A percentile compares a stretch with the other conserved stretches of the same genome.
Conservation (phyloP, 2,329 filamentous ascomycete species). For the Hypoxylon sp. region DNA sequence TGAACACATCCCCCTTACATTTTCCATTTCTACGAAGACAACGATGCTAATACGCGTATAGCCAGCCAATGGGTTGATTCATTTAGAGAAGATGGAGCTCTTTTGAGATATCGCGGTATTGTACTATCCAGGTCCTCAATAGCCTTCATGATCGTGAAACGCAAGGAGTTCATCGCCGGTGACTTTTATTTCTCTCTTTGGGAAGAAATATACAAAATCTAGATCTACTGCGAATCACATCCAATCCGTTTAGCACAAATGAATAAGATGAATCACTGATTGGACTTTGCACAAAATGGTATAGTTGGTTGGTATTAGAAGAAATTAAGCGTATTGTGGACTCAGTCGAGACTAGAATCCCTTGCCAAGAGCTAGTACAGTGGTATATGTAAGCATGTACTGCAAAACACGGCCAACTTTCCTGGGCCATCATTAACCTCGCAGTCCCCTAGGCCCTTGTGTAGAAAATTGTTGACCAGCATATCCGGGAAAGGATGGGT, state of each 20-base stretch:
- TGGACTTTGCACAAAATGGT: neutral
- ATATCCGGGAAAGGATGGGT: conserved; percentile 32
- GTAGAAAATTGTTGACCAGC: conserved; percentile 40
- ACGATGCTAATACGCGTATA: conserved; percentile 43
- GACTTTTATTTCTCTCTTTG: neutral
- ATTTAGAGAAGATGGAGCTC: conserved; percentile 58
- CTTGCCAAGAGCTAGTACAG: conserved; percentile 37
- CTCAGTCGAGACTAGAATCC: conserved; percentile 44
- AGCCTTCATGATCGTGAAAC: neutral
- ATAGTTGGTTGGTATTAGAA: conserved; percentile 48
- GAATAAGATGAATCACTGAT: neutral
- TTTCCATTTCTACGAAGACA: conserved; percentile 10
- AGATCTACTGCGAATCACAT: neutral
- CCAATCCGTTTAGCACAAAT: neutral
- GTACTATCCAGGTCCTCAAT: neutral
- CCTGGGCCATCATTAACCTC: conserved; percentile 27
- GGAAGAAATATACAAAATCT: neutral
- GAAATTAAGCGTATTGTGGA: conserved; percentile 47
- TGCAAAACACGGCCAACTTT: conserved; percentile 35
- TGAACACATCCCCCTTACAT: conserved; percentile 58
- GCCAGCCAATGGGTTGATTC: conserved; percentile 66
- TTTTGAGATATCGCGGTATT: conserved; percentile 24
- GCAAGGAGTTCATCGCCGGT: neutral
- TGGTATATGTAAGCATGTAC: conserved; percentile 38
- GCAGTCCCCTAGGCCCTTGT: conserved; percentile 24